Percentiles rank a stretch among this genome's conserved stretches.
Evolutionary conservation across 2,329 filamentous ascomycete genomes (phyloP).

Genomic region (Hypoxylon sp.): DNA sequence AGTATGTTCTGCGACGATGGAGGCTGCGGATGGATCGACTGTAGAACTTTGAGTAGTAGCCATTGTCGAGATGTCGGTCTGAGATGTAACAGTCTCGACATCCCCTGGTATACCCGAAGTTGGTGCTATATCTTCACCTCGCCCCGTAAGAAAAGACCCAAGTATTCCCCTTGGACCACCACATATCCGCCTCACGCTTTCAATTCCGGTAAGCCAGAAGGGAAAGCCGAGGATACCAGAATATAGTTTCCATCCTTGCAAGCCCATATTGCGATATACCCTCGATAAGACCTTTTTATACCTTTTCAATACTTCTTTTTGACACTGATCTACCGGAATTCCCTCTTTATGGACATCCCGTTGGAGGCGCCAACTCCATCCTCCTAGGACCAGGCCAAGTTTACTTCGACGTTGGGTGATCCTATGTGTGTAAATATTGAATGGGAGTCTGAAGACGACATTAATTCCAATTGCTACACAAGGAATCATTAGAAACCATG

Average conservation of each 20-base stretch:
- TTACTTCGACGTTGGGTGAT: constrained; percentile 52
- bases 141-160: constrained; percentile 52
- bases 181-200: constrained; percentile 65
- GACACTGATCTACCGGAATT: constrained; percentile 10
- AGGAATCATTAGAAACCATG: constrained; percentile 70
- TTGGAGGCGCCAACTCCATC: constrained; percentile 55
- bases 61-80: constrained; percentile 37
- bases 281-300: constrained; percentile 44
- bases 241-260: constrained; percentile 65
- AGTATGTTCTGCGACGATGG: constrained; percentile 45
- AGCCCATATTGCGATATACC: constrained; percentile 56
- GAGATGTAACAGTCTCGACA: constrained; percentile 14
- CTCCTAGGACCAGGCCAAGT: constrained; percentile 54
- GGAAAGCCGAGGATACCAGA: constrained; percentile 60
- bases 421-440: constrained; percentile 59
- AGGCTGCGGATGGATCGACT: constrained; percentile 28
- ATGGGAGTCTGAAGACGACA: constrained; percentile 63
- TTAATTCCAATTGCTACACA: constrained; percentile 65
- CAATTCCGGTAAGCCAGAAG: constrained; percentile 66
- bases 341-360: constrained; percentile 43
- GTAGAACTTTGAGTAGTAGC: constrained; percentile 40
- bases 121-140: constrained; percentile 9
- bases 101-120: background rate
- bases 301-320: constrained; percentile 52
- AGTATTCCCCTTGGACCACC: constrained; percentile 59